A percentile compares a stretch with the other conserved stretches of the same genome.
phyloP scores from a whole-genome alignment of 495 filamentous ascomycete species.

The Aspergillus cavernicola region DNA sequence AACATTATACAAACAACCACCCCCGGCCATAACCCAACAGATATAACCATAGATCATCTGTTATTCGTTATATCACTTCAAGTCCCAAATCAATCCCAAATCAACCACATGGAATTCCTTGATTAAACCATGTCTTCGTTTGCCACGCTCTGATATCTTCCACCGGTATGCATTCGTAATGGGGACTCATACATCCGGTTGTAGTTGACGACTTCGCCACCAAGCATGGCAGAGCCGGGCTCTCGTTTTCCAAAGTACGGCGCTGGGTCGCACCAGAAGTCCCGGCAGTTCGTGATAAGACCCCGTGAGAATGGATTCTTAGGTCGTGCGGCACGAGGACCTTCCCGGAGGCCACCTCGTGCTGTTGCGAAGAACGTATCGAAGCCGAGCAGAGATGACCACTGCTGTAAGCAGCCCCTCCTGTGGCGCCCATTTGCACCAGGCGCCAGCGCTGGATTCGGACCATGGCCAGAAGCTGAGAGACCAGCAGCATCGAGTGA shows the following conservation, averaged over 20 bases:
- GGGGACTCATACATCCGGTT: conserved; percentile 86
- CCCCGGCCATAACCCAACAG: neutral
- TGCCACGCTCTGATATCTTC: conserved; percentile 40
- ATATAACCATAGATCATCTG: conserved; percentile 11
- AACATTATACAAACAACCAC: conserved; percentile 13
- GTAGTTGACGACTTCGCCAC: conserved; percentile 79
- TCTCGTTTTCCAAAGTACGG: conserved; percentile 74
- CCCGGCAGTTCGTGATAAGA: conserved; percentile 78
- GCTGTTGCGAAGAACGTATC: conserved; percentile 89
- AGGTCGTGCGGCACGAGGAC: conserved; percentile 45
- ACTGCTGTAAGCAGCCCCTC: conserved; percentile 67
- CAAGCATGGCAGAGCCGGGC: conserved; percentile 70
- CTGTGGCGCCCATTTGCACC: conserved; percentile 41
- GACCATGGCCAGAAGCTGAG: conserved; percentile 48
- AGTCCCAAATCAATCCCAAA: conserved; percentile 5
- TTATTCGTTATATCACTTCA: conserved; percentile 4
- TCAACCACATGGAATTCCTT: neutral
- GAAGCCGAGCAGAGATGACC: conserved; percentile 79
- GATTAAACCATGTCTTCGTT: conserved; percentile 21
- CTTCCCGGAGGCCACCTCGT: conserved; percentile 56
- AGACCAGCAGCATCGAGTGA: conserved; percentile 68
- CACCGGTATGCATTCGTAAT: conserved; percentile 52
- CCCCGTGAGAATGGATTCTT: conserved; percentile 84
- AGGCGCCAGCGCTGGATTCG: conserved; percentile 37
- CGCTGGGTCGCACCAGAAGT: conserved; percentile 91